phyloP scores from a whole-genome alignment of 148 eudicot species.

The Pouteria glomerata region DNA sequence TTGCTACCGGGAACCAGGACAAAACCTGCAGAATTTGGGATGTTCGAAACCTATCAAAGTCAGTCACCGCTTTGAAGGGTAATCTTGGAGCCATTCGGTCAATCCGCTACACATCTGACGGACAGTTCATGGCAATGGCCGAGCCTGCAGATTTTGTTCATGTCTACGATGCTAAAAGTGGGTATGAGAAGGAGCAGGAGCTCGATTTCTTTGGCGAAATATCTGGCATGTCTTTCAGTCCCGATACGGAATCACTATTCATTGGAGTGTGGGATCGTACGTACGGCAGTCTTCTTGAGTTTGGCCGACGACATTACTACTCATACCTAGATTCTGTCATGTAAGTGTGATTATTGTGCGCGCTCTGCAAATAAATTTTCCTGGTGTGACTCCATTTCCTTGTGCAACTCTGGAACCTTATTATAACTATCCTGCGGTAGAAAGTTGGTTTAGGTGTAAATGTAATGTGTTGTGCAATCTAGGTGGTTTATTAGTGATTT shows the following conservation, averaged over 20 bases:
- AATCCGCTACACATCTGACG: slow-evolving; percentile 80
- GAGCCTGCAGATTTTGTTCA: slow-evolving; percentile 92
- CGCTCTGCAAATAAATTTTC: background rate
- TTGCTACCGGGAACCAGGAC: slow-evolving; percentile 91
- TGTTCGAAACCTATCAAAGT: slow-evolving; percentile 50
- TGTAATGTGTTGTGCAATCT: slow-evolving; percentile 7
- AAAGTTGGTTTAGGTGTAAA: background rate
- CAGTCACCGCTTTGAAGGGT: slow-evolving; percentile 53
- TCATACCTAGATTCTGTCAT: slow-evolving; percentile 56
- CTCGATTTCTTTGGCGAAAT: slow-evolving; percentile 87
- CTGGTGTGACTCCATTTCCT: too few species aligned
- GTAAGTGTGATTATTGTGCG: slow-evolving; percentile 22
- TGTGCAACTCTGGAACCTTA: too few species aligned
- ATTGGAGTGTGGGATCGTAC: slow-evolving; percentile 86
- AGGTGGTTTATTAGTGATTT: background rate
- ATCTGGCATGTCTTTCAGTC: slow-evolving; percentile 81
- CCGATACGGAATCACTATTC: slow-evolving; percentile 72
- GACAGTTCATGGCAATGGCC: slow-evolving; percentile 83
- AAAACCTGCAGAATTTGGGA: slow-evolving; percentile 88
- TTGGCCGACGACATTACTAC: slow-evolving; percentile 56
- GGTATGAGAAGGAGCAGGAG: slow-evolving; percentile 67
- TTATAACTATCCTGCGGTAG: background rate
- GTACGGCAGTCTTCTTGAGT: slow-evolving; percentile 81
- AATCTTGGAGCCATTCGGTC: slow-evolving; percentile 80
- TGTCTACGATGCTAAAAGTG: slow-evolving; percentile 54